phyloP scores from a whole-genome alignment of 2,329 filamentous ascomycete species.

The Erysiphe pulchra region DNA sequence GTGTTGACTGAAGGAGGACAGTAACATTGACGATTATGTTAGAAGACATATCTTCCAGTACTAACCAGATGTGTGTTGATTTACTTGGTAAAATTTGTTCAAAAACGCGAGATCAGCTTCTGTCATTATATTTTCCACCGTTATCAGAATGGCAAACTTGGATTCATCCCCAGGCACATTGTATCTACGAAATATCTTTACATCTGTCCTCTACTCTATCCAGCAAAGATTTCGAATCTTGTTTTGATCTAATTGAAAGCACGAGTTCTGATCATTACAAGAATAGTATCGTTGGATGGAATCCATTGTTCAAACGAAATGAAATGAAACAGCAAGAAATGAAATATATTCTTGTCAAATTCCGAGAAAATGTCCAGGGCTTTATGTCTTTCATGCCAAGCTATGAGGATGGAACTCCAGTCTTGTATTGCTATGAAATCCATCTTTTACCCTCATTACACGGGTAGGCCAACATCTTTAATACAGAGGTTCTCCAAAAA shows the following conservation, averaged over 20 bases:
- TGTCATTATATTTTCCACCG: slow-evolving; percentile 3
- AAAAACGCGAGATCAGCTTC: no score
- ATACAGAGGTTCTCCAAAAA: no score
- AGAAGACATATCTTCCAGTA: no score
- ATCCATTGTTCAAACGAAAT: slow-evolving; percentile 27
- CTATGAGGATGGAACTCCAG: slow-evolving; percentile 35
- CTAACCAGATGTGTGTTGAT: no score
- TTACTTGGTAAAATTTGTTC: no score
- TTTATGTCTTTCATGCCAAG: slow-evolving; percentile 51
- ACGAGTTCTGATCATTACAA: slow-evolving; percentile 42
- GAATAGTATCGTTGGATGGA: slow-evolving; percentile 35
- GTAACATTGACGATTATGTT: no score
- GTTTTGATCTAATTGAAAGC: slow-evolving; percentile 29
- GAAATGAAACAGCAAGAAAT: slow-evolving; percentile 47
- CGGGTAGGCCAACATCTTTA: slow-evolving; percentile 17
- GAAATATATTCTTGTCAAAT: slow-evolving; percentile 38
- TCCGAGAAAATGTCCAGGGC: slow-evolving; percentile 17
- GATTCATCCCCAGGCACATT: slow-evolving; percentile 22
- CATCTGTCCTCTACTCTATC: slow-evolving; percentile 16
- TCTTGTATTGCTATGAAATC: slow-evolving; percentile 59
- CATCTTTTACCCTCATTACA: slow-evolving; percentile 33
- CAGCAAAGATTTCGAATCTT: slow-evolving; percentile 22
- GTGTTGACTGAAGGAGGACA: no score
- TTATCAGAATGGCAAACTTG: slow-evolving; percentile 16
- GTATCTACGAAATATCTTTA: slow-evolving; percentile 21